Evolutionary conservation across 176 grass and related monocot genomes (phyloP).

Genomic region (Triticum urartu): DNA sequence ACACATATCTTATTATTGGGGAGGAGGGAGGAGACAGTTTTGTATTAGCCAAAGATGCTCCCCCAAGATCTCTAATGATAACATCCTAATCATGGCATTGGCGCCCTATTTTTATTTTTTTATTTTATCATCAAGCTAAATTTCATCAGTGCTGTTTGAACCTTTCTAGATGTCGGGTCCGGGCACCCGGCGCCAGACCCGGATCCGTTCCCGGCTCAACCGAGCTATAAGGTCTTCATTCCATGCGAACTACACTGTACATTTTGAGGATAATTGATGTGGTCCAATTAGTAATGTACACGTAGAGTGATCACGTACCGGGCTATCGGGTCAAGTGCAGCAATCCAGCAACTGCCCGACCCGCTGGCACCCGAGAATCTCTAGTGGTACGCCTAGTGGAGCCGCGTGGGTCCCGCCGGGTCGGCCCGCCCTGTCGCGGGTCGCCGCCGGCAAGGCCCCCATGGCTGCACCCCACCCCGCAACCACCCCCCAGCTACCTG

Average conservation of each 20-base stretch:
- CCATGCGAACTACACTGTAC: neutral
- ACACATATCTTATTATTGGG: constrained; percentile 36
- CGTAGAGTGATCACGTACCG: too few species aligned
- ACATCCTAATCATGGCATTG: constrained; percentile 54
- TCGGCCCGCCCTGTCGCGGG: constrained; percentile 41
- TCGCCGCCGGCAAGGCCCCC: constrained; percentile 36
- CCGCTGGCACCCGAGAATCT: neutral
- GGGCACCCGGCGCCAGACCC: neutral
- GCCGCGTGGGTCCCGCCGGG: neutral
- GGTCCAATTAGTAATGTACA: too few species aligned
- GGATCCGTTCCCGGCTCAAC: neutral
- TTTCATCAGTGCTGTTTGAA: neutral
- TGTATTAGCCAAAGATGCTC: constrained; percentile 48
- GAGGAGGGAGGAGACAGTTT: neutral
- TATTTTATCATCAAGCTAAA: neutral
- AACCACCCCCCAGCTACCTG: constrained; percentile 40
- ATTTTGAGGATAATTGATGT: neutral
- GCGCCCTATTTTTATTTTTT: neutral
- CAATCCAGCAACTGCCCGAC: neutral
- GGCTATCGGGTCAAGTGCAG: too few species aligned
- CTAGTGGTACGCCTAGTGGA: neutral
- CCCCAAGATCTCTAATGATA: constrained; percentile 46
- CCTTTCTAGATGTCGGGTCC: neutral
- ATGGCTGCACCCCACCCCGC: constrained; percentile 45
- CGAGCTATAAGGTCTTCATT: neutral